Evolutionary conservation across 495 filamentous ascomycete genomes (phyloP).

Genomic region (Hypoxylon perforatum): DNA sequence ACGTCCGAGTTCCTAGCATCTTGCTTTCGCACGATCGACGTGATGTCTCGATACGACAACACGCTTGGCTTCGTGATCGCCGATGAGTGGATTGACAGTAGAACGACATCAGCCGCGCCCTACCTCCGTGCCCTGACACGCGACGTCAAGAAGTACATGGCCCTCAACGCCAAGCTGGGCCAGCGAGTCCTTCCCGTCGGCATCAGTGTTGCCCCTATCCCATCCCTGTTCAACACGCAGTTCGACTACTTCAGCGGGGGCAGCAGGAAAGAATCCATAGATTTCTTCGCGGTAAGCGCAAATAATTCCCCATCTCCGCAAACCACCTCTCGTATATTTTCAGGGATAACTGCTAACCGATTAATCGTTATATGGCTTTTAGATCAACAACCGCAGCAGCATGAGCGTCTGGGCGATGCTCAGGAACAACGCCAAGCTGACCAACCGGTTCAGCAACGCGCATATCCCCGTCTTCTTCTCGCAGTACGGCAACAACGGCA

Average conservation of each 20-base stretch:
- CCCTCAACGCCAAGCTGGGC: constrained; percentile 49
- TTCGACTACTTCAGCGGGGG: constrained; percentile 77
- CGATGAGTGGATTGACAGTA: constrained; percentile 72
- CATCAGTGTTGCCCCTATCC: constrained; percentile 73
- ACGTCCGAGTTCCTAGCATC: constrained; percentile 63
- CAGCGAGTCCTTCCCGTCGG: constrained; percentile 76
- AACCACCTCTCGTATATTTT: neutral
- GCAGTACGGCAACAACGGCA: constrained; percentile 78
- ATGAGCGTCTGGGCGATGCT: constrained; percentile 71
- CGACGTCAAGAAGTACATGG: constrained; percentile 77
- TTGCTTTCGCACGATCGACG: constrained; percentile 75
- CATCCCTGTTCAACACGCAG: constrained; percentile 65
- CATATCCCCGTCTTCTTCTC: constrained; percentile 79
- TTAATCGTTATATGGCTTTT: constrained; percentile 50
- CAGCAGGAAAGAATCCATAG: constrained; percentile 63
- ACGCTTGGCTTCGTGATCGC: constrained; percentile 80
- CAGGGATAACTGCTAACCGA: neutral
- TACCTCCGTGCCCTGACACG: constrained; percentile 80
- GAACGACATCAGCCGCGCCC: constrained; percentile 69
- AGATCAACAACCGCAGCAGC: constrained; percentile 82
- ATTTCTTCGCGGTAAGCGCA: constrained; percentile 84
- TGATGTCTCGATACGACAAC: constrained; percentile 72
- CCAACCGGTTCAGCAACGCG: constrained; percentile 68
- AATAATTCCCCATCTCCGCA: neutral
- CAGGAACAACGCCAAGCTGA: constrained; percentile 62